Percentiles rank a stretch among this genome's conserved stretches.
Conservation (phyloP, 2,329 filamentous ascomycete species). For the Colletotrichum noveboracense region DNA sequence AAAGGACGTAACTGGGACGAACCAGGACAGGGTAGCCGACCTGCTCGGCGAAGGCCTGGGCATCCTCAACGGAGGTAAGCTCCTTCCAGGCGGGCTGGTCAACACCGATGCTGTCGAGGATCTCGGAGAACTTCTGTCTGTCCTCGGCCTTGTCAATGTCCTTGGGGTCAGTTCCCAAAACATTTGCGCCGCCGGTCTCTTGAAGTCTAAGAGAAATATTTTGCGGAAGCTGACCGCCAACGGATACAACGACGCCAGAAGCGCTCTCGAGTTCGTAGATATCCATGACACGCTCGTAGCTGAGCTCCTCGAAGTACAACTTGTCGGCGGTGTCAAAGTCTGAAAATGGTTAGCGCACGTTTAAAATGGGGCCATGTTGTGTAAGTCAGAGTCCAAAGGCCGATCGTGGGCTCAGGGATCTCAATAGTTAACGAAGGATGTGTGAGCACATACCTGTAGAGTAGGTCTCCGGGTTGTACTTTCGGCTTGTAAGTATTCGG, state of each 20-base stretch:
- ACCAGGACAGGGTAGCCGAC: constrained; percentile 96
- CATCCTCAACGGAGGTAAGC: constrained; percentile 85
- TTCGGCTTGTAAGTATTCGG: background rate
- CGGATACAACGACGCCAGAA: constrained; percentile 89
- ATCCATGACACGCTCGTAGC: constrained; percentile 98
- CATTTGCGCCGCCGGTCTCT: constrained; percentile 85
- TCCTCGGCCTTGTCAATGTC: constrained; percentile 99
- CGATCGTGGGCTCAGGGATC: background rate
- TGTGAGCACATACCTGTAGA: background rate
- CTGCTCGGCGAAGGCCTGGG: constrained; percentile 82
- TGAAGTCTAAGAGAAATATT: constrained; percentile 77
- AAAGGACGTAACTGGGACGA: constrained; percentile 93
- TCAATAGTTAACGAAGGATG: background rate
- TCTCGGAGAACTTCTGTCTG: constrained; percentile 97
- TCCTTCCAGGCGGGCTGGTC: constrained; percentile 99
- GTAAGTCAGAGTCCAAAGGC: background rate
- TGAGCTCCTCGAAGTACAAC: constrained; percentile 96
- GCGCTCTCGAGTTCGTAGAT: constrained; percentile 93
- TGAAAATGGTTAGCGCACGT: constrained; percentile 47
- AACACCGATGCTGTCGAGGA: constrained; percentile 94
- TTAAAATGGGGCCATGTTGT: background rate
- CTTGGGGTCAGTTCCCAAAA: constrained; percentile 89
- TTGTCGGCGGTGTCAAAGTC: constrained; percentile 91
- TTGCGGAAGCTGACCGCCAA: constrained; percentile 94
- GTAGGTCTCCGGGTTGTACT: constrained; percentile 69